These are phyloP conservation scores for Elaeis oleifera DNA, from an alignment of 202 grass and related monocot genomes.

Conservation along the genomic window DNA sequence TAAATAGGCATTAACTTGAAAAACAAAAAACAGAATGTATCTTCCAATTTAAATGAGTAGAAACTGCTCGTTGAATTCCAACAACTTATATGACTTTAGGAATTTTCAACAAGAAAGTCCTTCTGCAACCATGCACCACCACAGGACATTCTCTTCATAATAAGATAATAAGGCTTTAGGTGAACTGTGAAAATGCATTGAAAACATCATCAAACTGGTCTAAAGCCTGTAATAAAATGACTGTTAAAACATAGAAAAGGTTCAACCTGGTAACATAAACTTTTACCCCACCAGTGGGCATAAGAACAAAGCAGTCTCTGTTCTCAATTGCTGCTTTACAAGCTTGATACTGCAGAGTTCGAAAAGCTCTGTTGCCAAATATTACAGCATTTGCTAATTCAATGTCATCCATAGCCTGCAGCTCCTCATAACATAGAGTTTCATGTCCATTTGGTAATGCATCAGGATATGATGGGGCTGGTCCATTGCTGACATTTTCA, in stretches of 20 bases:
- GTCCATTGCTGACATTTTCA: constrained; percentile 17
- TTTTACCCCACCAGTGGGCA: constrained; percentile 99
- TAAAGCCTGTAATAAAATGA: too few relatives aligned
- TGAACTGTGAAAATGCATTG: too few relatives aligned
- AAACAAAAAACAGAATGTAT: background rate
- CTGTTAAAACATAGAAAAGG: background rate
- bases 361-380: constrained; percentile 72
- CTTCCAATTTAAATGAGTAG: too few relatives aligned
- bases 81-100: too few relatives aligned
- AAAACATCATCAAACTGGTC: too few relatives aligned
- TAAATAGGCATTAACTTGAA: background rate
- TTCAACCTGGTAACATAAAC: constrained; percentile 82
- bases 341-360: constrained; percentile 67
- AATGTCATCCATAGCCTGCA: constrained; percentile 49
- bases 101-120: too few relatives aligned
- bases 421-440: constrained; percentile 48
- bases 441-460: constrained; percentile 17
- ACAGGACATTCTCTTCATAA: too few relatives aligned
- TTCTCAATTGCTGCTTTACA: constrained; percentile 62
- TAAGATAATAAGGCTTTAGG: too few relatives aligned
- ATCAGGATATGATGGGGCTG: constrained; percentile 25
- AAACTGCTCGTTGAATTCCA: too few relatives aligned
- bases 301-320: constrained; percentile 71
- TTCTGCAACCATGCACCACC: too few relatives aligned
- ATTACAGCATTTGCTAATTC: constrained; percentile 73